Conservation (phyloP, 2,329 filamentous ascomycete species). For the Diaporthe sp. region DNA sequence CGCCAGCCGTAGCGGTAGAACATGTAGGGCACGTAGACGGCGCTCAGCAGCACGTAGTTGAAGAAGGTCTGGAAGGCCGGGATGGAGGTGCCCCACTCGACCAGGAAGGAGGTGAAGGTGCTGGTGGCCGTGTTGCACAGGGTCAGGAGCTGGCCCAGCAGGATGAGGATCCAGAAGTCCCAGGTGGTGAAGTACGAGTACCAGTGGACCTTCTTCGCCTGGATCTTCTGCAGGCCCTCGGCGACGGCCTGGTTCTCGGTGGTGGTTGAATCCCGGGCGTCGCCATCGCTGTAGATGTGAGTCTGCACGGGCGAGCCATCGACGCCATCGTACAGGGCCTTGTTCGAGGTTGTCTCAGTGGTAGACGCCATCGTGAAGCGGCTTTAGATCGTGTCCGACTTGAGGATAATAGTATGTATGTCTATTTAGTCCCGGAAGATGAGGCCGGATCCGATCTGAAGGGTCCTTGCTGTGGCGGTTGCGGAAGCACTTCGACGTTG, state of each 20-base stretch:
- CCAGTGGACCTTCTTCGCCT: slow-evolving; percentile 68
- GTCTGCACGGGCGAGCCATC: slow-evolving; percentile 46
- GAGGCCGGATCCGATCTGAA: neutral
- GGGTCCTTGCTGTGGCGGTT: neutral
- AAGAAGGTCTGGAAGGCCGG: slow-evolving; percentile 97
- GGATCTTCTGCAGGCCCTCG: slow-evolving; percentile 67
- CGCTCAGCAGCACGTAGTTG: slow-evolving; percentile 87
- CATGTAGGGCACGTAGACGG: slow-evolving; percentile 85
- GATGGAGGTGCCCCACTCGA: slow-evolving; percentile 76
- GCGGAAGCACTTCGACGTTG: neutral
- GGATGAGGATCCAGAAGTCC: slow-evolving; percentile 89
- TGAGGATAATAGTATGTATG: neutral
- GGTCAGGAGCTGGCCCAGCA: slow-evolving; percentile 85
- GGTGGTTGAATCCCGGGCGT: slow-evolving; percentile 30
- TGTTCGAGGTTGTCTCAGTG: slow-evolving; percentile 38
- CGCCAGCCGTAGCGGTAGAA: slow-evolving; percentile 83
- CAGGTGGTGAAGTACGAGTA: slow-evolving; percentile 83
- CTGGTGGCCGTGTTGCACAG: slow-evolving; percentile 94
- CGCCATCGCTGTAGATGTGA: slow-evolving; percentile 41
- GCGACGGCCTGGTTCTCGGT: slow-evolving; percentile 55
- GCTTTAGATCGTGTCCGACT: neutral
- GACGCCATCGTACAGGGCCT: slow-evolving; percentile 47
- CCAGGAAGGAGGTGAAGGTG: slow-evolving; percentile 86
- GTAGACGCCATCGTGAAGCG: slow-evolving; percentile 34
- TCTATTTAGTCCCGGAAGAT: slow-evolving; percentile 11